Evolutionary conservation across 352 stramenopile genomes (phyloP).

Genomic region (Phytophthora brassicae): DNA sequence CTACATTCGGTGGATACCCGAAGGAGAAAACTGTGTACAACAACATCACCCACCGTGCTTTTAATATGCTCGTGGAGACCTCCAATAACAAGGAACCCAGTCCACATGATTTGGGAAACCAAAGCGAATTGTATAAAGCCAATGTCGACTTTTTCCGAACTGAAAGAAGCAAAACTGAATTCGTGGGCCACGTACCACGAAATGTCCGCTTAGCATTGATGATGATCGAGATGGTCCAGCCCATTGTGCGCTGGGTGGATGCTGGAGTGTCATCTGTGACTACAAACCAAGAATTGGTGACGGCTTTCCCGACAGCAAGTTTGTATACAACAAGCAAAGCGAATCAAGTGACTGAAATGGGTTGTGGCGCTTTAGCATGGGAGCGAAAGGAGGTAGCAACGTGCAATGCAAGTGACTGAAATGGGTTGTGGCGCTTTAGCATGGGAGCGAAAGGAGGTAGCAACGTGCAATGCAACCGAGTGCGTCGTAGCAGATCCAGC

Average conservation of each 20-base stretch:
- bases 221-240: conserved; percentile 95
- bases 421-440: conserved; percentile 55
- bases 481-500: conserved; percentile 32
- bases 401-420: conserved; percentile 52
- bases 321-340: conserved; percentile 40
- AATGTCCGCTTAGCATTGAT: conserved; percentile 96
- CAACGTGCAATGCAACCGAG: conserved; percentile 45
- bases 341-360: conserved; percentile 52
- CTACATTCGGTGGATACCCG: conserved; percentile 90
- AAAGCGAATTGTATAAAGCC: conserved; percentile 61
- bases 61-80: conserved; percentile 97
- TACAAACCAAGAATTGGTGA: conserved; percentile 16
- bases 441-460: conserved; percentile 41
- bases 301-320: conserved; percentile 45
- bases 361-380: conserved; percentile 45
- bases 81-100: conserved; percentile 89
- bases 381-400: conserved; percentile 45
- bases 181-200: conserved; percentile 92
- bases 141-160: conserved; percentile 69
- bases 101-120: conserved; percentile 68
- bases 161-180: conserved; percentile 24
- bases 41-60: conserved; percentile 90
- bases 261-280: conserved; percentile 10
- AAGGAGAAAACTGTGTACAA: conserved; percentile 92
- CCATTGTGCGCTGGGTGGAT: conserved; percentile 88